A percentile compares a stretch with the other conserved stretches of the same genome.
These are phyloP conservation scores for Xylaria sp. DNA, from an alignment of 2,329 filamentous ascomycete species.

Conservation along the genomic window DNA sequence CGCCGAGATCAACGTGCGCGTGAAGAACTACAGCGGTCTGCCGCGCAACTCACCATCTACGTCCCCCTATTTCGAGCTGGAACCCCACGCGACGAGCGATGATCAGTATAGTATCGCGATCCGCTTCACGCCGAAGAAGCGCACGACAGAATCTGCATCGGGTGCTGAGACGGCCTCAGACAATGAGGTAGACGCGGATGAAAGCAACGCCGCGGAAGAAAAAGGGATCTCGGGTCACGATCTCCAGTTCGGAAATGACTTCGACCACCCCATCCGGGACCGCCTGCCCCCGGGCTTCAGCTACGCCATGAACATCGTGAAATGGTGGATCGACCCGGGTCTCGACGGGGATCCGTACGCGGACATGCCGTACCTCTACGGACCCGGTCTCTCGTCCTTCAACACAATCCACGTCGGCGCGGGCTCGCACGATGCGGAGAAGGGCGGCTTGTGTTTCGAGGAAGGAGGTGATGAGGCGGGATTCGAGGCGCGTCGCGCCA, in stretches of 20 bases:
- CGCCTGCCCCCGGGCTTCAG: conserved; percentile 80
- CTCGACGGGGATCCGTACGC: conserved; percentile 86
- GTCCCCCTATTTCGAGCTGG: conserved; percentile 70
- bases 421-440: conserved; percentile 41
- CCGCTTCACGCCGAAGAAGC: conserved; percentile 64
- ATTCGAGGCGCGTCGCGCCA: conserved; percentile 38
- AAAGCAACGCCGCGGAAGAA: conserved; percentile 1
- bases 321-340: conserved; percentile 86
- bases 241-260: conserved; percentile 91
- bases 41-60: conserved; percentile 62
- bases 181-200: background rate
- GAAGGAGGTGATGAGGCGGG: conserved; percentile 61
- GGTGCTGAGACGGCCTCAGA: background rate
- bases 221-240: conserved; percentile 60
- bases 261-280: conserved; percentile 84
- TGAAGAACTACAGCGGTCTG: conserved; percentile 65
- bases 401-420: conserved; percentile 67
- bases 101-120: conserved; percentile 86
- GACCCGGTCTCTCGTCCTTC: conserved; percentile 72
- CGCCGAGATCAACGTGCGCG: conserved; percentile 66
- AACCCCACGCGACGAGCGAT: conserved; percentile 57
- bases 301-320: conserved; percentile 77
- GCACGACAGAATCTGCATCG: conserved; percentile 3
- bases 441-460: conserved; percentile 53
- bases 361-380: conserved; percentile 80